Percentiles rank a stretch among this genome's conserved stretches.
These are phyloP conservation scores for Tetraselmis striata DNA, from an alignment of 139 green algal species.

Conservation along the genomic window DNA sequence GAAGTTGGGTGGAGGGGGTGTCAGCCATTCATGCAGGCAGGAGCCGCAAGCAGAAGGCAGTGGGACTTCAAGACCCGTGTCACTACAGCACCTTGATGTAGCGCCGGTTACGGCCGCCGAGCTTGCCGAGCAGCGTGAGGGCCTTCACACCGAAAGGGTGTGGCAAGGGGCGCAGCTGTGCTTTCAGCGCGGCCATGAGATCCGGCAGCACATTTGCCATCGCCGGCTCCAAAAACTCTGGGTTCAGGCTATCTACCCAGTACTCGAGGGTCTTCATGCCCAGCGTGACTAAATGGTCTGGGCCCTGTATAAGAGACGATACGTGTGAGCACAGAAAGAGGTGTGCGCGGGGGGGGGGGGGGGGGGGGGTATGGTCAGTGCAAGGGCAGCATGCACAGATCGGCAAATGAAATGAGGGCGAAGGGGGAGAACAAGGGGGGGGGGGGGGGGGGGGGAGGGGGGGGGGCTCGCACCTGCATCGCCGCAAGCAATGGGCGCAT, in stretches of 20 bases:
- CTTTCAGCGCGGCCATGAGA: conserved; percentile 80
- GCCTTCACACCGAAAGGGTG: conserved; percentile 54
- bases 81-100: conserved; percentile 47
- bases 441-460: no score
- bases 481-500: conserved; percentile 76
- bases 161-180: conserved; percentile 67
- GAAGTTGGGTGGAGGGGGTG: no score
- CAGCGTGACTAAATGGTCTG: conserved; percentile 19
- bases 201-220: conserved; percentile 68
- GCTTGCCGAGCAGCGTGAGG: conserved; percentile 88
- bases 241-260: conserved; percentile 58
- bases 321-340: no score
- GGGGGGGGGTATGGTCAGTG: no score
- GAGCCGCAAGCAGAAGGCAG: no score
- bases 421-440: no score
- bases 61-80: no score
- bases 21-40: no score
- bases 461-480: conserved; percentile 32
- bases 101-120: conserved; percentile 85
- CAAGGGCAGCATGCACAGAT: no score
- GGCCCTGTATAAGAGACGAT: conserved; percentile 29
- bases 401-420: no score
- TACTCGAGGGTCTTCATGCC: conserved; percentile 49
- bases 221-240: conserved; percentile 81
- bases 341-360: no score